phyloP scores from a whole-genome alignment of 345 rosid species.

The Aquilaria sinensis region DNA sequence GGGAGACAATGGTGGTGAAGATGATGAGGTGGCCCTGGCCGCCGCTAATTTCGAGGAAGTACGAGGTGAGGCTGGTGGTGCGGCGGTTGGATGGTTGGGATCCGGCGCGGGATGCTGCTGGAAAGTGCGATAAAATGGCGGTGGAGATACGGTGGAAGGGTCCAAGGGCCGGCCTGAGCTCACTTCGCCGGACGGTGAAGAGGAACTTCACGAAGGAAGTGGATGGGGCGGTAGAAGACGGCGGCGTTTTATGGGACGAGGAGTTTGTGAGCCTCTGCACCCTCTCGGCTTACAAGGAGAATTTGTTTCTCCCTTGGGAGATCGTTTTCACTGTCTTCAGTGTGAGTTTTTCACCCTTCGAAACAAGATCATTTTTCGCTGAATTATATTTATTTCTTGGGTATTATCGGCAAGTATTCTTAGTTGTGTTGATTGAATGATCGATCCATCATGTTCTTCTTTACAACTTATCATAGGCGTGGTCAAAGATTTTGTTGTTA shows the following conservation, averaged over 20 bases:
- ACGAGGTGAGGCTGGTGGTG: slow-evolving; percentile 63
- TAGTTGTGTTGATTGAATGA: neutral
- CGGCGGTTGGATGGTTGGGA: slow-evolving; percentile 79
- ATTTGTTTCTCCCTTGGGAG: slow-evolving; percentile 88
- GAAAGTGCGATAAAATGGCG: slow-evolving; percentile 34
- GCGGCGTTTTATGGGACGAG: slow-evolving; percentile 73
- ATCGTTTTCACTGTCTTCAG: slow-evolving; percentile 78
- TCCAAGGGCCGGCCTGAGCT: slow-evolving; percentile 70
- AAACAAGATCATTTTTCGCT: neutral
- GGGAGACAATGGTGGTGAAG: slow-evolving; percentile 90
- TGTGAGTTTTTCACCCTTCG: slow-evolving; percentile 35
- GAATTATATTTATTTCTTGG: neutral
- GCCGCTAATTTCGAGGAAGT: slow-evolving; percentile 63
- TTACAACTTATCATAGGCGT: too few species aligned
- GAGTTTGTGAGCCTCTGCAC: slow-evolving; percentile 71
- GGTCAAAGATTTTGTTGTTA: too few species aligned
- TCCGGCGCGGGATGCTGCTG: slow-evolving; percentile 40
- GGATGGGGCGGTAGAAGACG: slow-evolving; percentile 33
- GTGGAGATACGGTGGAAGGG: slow-evolving; percentile 98
- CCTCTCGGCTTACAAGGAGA: slow-evolving; percentile 66
- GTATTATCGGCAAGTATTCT: neutral
- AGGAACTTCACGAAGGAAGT: slow-evolving; percentile 76
- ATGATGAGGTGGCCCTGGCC: slow-evolving; percentile 99
- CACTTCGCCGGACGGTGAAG: slow-evolving; percentile 70
- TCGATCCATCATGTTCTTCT: neutral